A percentile compares a stretch with the other conserved stretches of the same genome.
Conservation (phyloP, 73 alveolate species). For the Blepharisma japonicum region DNA sequence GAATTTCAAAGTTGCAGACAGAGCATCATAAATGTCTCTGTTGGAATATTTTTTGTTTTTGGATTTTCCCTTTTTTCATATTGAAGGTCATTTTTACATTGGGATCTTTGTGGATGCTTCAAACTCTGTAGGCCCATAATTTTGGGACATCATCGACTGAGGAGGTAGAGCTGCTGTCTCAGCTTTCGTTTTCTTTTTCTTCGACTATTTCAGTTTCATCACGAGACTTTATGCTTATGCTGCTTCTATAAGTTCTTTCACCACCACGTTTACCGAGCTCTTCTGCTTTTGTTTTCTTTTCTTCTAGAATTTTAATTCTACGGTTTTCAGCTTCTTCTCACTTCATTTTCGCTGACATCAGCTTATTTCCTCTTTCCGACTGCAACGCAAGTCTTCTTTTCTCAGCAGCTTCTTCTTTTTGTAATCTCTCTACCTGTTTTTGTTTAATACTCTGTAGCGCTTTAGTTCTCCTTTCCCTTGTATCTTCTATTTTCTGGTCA, state of each 20-base stretch:
- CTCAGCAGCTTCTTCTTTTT: constrained; percentile 32
- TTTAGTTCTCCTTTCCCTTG: constrained; percentile 6
- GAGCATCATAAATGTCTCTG: constrained; percentile 29
- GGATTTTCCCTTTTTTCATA: background rate
- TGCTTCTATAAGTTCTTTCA: background rate
- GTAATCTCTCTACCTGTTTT: background rate
- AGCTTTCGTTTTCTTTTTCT: constrained; percentile 31
- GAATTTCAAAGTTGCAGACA: constrained; percentile 34
- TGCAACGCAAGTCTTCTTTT: constrained; percentile 9
- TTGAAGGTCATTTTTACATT: background rate
- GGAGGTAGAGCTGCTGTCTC: constrained; percentile 20
- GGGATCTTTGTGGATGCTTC: background rate
- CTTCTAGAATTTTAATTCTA: constrained; percentile 1
- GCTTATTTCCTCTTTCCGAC: constrained; percentile 2
- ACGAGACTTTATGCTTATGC: background rate
- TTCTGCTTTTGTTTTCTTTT: constrained; percentile 32
- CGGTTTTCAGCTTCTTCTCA: constrained; percentile 27
- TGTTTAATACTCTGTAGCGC: background rate
- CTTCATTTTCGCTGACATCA: background rate
- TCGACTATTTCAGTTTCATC: constrained; percentile 14
- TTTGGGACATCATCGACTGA: background rate
- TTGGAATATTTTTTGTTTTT: background rate
- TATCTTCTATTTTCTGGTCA: constrained; percentile 8
- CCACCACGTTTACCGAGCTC: background rate
- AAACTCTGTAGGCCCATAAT: background rate